Percentiles rank a stretch among this genome's conserved stretches.
These are phyloP conservation scores for Ogataea pignaliae DNA, from an alignment of 805 yeast genomes.

Conservation along the genomic window DNA sequence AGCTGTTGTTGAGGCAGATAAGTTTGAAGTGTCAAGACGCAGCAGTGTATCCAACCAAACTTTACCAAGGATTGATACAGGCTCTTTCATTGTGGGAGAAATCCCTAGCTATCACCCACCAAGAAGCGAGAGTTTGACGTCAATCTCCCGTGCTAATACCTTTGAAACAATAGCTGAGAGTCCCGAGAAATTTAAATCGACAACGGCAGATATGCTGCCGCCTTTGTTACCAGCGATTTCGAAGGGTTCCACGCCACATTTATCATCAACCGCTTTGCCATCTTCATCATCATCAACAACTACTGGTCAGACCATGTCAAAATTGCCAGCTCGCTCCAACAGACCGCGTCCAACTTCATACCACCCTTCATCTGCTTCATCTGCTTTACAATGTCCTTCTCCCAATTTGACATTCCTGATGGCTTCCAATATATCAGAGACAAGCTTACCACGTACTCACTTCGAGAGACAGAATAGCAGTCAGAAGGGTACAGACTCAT, in stretches of 20 bases:
- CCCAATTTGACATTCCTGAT: constrained; percentile 28
- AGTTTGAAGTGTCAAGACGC: constrained; percentile 29
- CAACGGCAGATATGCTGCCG: constrained; percentile 15
- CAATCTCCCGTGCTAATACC: constrained; percentile 9
- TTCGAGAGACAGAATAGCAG: constrained; percentile 13
- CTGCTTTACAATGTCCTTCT: constrained; percentile 22
- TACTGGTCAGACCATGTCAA: constrained; percentile 11
- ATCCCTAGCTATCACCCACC: neutral
- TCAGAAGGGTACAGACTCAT: constrained; percentile 13
- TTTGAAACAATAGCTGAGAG: constrained; percentile 46
- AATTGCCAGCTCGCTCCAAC: constrained; percentile 34
- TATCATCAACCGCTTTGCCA: constrained; percentile 10
- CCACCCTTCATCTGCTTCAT: constrained; percentile 55
- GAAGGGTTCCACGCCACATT: neutral
- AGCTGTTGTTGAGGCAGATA: constrained; percentile 68
- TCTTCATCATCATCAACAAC: constrained; percentile 37
- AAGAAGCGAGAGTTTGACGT: constrained; percentile 13
- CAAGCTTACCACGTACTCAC: constrained; percentile 16
- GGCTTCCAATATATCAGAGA: constrained; percentile 22
- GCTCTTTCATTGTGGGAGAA: no score
- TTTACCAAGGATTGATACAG: constrained; percentile 7
- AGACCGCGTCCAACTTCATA: constrained; percentile 83
- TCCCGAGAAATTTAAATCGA: constrained; percentile 26
- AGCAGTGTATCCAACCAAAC: constrained; percentile 25
- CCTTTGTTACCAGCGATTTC: constrained; percentile 25